These are phyloP conservation scores for Eragrostis curvula DNA, from an alignment of 176 grass and related monocot genomes.

Conservation along the genomic window DNA sequence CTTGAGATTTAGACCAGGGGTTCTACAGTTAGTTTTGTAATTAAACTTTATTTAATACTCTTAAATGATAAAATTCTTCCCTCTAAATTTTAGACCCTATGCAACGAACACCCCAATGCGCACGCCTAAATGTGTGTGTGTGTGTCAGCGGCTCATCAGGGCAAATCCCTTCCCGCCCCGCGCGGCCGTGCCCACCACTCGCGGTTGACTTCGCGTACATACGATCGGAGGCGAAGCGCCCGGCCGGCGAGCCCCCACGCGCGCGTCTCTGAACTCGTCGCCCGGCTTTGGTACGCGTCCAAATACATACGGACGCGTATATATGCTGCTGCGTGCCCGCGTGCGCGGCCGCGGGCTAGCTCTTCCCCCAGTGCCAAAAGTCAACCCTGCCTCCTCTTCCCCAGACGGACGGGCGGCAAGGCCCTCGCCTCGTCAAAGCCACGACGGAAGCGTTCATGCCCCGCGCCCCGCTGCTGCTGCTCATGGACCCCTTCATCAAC, in stretches of 20 bases:
- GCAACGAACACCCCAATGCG: no score
- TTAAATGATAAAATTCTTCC: no score
- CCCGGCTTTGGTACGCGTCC: conserved; percentile 2
- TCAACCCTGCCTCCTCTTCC: conserved; percentile 29
- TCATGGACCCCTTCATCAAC: conserved; percentile 64
- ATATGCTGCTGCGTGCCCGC: conserved; percentile 24
- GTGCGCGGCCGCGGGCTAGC: not conserved
- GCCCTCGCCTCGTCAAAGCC: conserved; percentile 25
- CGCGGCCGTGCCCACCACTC: conserved; percentile 51
- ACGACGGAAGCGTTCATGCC: not conserved
- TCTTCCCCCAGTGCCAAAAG: conserved; percentile 18
- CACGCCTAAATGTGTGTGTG: not conserved
- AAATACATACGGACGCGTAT: conserved; percentile 33
- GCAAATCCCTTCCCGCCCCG: conserved; percentile 4
- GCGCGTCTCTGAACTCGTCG: not conserved
- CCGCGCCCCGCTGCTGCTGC: conserved; percentile 21
- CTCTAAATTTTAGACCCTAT: no score
- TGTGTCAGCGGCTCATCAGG: not conserved
- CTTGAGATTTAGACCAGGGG: no score
- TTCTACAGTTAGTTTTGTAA: no score
- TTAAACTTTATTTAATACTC: no score
- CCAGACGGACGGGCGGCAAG: conserved; percentile 34
- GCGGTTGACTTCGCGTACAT: conserved; percentile 40
- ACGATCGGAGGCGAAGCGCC: no score
- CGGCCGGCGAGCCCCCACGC: not conserved